A percentile compares a stretch with the other conserved stretches of the same genome.
These are phyloP conservation scores for Zostera marina DNA, from an alignment of 116 monocot genomes.

Conservation along the genomic window DNA sequence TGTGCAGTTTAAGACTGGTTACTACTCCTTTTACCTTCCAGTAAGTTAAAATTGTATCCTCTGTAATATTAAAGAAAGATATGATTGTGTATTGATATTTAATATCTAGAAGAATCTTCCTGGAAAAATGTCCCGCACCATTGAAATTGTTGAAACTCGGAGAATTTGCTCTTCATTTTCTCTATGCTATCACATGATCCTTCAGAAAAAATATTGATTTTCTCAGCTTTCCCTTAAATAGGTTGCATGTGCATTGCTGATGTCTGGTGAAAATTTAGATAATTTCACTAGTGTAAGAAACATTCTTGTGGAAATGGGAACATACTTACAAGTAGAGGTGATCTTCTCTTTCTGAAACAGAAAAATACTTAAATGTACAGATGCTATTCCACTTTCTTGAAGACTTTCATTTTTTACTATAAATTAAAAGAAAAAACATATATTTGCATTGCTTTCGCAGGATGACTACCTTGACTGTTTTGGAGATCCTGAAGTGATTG, in stretches of 20 bases:
- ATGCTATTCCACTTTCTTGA: neutral
- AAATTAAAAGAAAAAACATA: neutral
- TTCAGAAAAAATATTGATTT: too few relatives aligned
- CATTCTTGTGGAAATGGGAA: constrained; percentile 93
- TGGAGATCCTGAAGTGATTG: constrained; percentile 87
- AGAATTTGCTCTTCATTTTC: too few relatives aligned
- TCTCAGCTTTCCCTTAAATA: constrained; percentile 4
- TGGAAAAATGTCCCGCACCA: too few relatives aligned
- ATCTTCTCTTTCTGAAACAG: neutral
- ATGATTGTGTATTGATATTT: too few relatives aligned
- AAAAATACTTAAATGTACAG: too few relatives aligned
- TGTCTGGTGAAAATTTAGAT: constrained; percentile 67
- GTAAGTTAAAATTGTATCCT: constrained; percentile 29
- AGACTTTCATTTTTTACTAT: neutral
- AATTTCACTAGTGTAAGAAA: constrained; percentile 46
- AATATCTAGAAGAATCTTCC: too few relatives aligned
- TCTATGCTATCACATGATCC: too few relatives aligned
- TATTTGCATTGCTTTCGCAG: constrained; percentile 16
- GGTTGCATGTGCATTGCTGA: constrained; percentile 93
- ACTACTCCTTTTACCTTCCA: constrained; percentile 97
- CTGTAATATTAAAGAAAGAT: neutral
- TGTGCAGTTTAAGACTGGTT: constrained; percentile 95
- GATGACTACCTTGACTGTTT: constrained; percentile 85
- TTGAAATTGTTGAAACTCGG: too few relatives aligned
- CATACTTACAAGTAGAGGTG: constrained; percentile 93